A percentile compares a stretch with the other conserved stretches of the same genome.
Evolutionary conservation across 225 moss, liverwort and hornwort genomes (phyloP).

Genomic region (Marchantia polymorpha): DNA sequence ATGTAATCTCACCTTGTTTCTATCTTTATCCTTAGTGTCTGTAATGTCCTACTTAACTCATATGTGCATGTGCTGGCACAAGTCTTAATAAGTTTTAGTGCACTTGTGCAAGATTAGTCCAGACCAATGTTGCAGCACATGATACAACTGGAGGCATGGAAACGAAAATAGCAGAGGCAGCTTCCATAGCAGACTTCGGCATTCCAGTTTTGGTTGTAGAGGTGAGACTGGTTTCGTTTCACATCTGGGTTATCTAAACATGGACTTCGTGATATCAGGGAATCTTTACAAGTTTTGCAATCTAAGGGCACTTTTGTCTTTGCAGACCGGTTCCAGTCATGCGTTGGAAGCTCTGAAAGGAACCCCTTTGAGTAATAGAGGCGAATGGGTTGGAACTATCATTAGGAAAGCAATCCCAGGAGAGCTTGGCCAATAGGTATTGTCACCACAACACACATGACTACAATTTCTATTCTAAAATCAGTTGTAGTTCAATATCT

Average conservation of each 20-base stretch:
- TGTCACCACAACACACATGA: neutral
- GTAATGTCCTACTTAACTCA: neutral
- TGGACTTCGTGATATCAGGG: neutral
- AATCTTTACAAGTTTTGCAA: neutral
- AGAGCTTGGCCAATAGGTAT: conserved; percentile 21
- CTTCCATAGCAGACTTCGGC: conserved; percentile 76
- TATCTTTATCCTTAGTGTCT: neutral
- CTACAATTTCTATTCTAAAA: neutral
- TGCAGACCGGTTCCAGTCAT: conserved; percentile 48
- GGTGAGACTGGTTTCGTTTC: conserved; percentile 35
- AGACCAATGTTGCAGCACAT: conserved; percentile 78
- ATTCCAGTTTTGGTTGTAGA: conserved; percentile 76
- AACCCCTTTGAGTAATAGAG: conserved; percentile 22
- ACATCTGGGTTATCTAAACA: neutral
- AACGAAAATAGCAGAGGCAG: conserved; percentile 96
- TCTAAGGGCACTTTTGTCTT: neutral
- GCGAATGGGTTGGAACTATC: conserved; percentile 44
- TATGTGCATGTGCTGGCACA: neutral
- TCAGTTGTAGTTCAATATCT: too few relatives aligned
- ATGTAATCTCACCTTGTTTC: neutral
- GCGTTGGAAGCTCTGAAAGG: conserved; percentile 49
- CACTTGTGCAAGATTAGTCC: conserved; percentile 42
- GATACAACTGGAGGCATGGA: conserved; percentile 99
- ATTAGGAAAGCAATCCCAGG: conserved; percentile 41
- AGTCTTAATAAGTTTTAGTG: neutral